Evolutionary conservation across 2,329 filamentous ascomycete genomes (phyloP), one percentile per base, ranked within the genome.

Genomic region (Pseudogymnoascus pannorum): DNA sequence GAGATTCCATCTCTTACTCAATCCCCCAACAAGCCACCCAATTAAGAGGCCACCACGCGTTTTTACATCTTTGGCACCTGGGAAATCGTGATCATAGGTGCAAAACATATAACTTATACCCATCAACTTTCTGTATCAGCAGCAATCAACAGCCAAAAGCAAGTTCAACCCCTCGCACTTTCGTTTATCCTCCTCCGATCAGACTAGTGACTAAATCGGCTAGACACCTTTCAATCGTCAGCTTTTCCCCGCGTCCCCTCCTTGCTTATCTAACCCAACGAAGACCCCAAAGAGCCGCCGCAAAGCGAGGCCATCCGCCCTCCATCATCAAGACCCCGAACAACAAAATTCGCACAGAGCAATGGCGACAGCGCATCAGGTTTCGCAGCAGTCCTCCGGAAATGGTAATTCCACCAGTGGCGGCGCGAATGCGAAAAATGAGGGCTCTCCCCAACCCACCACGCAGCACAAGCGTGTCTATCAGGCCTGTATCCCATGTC

Each of bases 401-500:
- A 58, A 36, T 26, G 24, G n/a, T n/a, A 31, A 22, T 58, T 22
- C 24, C 35, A 36, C 42, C 44, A 61, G 33, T 31, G 18, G 24
- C 29, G 38, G 24, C 16, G 33, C 20, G 33, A 48, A 48, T 31
- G 22, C 16, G 14, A 51, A 20, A 18, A 48, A 29, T 7, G 20
- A 38, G 14, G 59, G 26, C 16, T 51, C 18, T 44, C 40, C 35
- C 40, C 62, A 64, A 18, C 48, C 60, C 14, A 40, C 60, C 22
- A 63, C 66, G 26, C 69, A 68, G 60, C 73, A 74, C 63, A 74
- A 74, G 64, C 67, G 73, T 14, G 73, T 75, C 35, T 75, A 75
- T 59, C 73, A 75, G 60, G 73, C 72, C 9, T 76, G 81, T 65
- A 81, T 81, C 62, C 79, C 79, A 48, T 85, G 82, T 69, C 76